phyloP scores from a whole-genome alignment of 768 basidiomycete species.

The Myochromella boudieri region DNA sequence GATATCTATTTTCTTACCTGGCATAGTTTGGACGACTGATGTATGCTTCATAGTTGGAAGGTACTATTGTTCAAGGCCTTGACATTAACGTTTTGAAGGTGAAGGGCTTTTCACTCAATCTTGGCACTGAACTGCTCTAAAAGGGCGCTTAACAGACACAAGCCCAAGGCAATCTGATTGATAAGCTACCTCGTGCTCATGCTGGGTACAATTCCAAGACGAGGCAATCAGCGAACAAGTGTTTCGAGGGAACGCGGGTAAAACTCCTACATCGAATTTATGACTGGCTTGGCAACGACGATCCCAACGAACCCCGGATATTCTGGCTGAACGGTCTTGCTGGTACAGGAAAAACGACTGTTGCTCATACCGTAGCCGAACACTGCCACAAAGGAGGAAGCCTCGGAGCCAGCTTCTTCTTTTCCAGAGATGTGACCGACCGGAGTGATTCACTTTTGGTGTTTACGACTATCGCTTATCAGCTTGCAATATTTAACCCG shows the following conservation, averaged over 20 bases:
- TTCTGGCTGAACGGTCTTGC: slow-evolving; percentile 16
- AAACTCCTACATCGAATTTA: slow-evolving; percentile 8
- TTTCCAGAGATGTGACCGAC: slow-evolving; percentile 9
- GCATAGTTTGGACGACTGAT: background rate
- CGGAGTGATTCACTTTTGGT: slow-evolving; percentile 3
- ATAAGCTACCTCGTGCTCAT: slow-evolving; percentile 11
- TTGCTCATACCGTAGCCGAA: slow-evolving; percentile 15
- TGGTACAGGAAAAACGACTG: slow-evolving; percentile 13
- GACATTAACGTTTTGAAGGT: slow-evolving; percentile 7
- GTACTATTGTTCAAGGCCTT: slow-evolving; percentile 6
- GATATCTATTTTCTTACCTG: background rate
- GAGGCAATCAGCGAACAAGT: slow-evolving; percentile 10
- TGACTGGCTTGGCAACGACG: slow-evolving; percentile 8
- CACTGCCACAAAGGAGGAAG: background rate
- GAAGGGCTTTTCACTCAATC: background rate
- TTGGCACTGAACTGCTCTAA: background rate
- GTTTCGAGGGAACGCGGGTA: slow-evolving; percentile 12
- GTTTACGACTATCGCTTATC: slow-evolving; percentile 14
- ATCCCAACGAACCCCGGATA: slow-evolving; percentile 4
- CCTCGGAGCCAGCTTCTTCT: slow-evolving; percentile 16
- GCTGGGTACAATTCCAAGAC: slow-evolving; percentile 11
- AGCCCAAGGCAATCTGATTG: slow-evolving; percentile 5
- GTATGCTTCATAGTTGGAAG: slow-evolving; percentile 4
- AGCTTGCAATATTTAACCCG: slow-evolving; percentile 3
- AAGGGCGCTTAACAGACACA: slow-evolving; percentile 1